phyloP scores from a whole-genome alignment of 2,329 filamentous ascomycete species.

The Ascochyta lentis region DNA sequence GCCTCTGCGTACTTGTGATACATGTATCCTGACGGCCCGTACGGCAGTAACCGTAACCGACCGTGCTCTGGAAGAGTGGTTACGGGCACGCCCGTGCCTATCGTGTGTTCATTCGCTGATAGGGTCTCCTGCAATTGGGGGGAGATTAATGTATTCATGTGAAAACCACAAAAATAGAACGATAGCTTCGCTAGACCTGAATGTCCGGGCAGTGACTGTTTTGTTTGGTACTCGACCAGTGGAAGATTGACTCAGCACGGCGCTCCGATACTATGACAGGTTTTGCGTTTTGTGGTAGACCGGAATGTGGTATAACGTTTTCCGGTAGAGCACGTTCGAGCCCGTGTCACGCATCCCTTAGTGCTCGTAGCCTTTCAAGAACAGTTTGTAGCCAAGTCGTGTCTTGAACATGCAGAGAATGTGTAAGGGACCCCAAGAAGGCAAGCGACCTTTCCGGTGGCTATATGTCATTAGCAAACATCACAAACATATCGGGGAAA shows the following conservation, averaged over 20 bases:
- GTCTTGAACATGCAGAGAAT: no score
- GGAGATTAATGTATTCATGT: neutral
- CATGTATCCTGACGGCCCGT: conserved; percentile 14
- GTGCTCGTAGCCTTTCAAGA: neutral
- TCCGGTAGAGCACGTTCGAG: neutral
- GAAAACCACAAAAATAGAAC: neutral
- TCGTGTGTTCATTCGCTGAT: neutral
- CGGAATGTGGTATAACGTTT: neutral
- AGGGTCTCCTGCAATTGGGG: neutral
- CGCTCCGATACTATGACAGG: neutral
- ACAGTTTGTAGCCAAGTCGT: neutral
- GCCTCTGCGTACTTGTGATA: conserved; percentile 10
- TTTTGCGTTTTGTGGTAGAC: neutral
- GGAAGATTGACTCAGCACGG: neutral
- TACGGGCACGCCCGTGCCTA: neutral
- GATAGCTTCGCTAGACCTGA: neutral
- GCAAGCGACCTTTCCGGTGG: no score
- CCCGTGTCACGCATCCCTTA: neutral
- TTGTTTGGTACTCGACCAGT: neutral
- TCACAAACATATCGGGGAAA: neutral
- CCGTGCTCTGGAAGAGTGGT: conserved; percentile 3
- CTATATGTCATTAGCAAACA: neutral
- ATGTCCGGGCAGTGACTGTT: neutral
- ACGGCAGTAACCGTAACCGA: conserved; percentile 13
- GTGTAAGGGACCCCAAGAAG: no score